phyloP scores from a whole-genome alignment of 2,329 filamentous ascomycete genomes.

The Alternaria viburni region DNA sequence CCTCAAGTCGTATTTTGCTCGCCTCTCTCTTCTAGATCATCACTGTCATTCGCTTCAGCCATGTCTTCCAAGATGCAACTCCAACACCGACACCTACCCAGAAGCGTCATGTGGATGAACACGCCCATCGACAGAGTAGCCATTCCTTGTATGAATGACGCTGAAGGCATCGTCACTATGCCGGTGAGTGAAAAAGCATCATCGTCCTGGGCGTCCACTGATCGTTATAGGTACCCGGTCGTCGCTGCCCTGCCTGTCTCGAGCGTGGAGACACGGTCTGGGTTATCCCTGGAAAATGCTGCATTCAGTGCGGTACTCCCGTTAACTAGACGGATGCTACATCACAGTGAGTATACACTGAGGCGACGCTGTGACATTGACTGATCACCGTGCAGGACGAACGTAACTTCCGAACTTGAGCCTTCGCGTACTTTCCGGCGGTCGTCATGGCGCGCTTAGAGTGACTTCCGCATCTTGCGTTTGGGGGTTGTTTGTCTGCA shows the following conservation, averaged over 20 bases:
- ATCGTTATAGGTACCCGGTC: constrained; percentile 45
- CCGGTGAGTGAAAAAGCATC: constrained; percentile 32
- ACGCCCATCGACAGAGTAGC: constrained; percentile 31
- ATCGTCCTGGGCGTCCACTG: neutral
- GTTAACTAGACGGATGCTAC: constrained; percentile 36
- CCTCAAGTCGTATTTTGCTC: neutral
- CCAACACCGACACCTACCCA: neutral
- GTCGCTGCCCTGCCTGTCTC: constrained; percentile 48
- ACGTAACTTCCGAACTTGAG: constrained; percentile 7
- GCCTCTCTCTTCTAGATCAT: neutral
- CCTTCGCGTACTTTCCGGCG: constrained; percentile 10
- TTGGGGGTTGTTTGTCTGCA: constrained; percentile 24
- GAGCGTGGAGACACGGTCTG: constrained; percentile 50
- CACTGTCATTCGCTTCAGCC: neutral
- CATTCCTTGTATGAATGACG: constrained; percentile 36
- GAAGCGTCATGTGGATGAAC: constrained; percentile 35
- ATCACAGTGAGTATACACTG: constrained; percentile 1
- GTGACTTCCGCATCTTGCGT: constrained; percentile 21
- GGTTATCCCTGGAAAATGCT: constrained; percentile 51
- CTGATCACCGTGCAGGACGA: constrained; percentile 7
- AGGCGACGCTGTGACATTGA: neutral
- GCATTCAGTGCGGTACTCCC: constrained; percentile 48
- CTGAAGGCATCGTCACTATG: constrained; percentile 41
- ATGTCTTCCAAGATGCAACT: neutral
- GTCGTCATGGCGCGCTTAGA: constrained; percentile 10